Percentiles rank a stretch among this genome's conserved stretches.
phyloP scores from a whole-genome alignment of 2,329 filamentous ascomycete species.

The Microcyclosporella mali region DNA sequence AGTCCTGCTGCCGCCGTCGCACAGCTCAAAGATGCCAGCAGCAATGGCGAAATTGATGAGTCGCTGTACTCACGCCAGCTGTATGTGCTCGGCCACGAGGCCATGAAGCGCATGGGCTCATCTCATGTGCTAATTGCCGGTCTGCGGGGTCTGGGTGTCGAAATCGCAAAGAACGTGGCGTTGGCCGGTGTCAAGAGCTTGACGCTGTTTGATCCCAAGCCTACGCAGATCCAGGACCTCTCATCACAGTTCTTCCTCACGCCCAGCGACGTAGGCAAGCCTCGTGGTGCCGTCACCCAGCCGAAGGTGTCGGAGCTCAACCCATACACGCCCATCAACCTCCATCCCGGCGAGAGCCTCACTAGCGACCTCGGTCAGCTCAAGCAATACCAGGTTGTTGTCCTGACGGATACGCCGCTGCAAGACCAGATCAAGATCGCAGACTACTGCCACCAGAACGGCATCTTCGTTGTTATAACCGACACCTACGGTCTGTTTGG shows the following conservation, averaged over 20 bases:
- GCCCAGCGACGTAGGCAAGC: conserved; percentile 81
- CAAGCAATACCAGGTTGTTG: conserved; percentile 86
- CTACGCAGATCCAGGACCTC: conserved; percentile 77
- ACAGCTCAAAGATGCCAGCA: conserved; percentile 48
- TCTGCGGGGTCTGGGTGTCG: conserved; percentile 87
- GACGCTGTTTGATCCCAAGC: conserved; percentile 83
- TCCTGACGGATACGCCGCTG: conserved; percentile 77
- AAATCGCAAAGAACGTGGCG: conserved; percentile 98
- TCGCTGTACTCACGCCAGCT: conserved; percentile 63
- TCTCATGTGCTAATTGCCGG: conserved; percentile 92
- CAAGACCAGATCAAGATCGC: conserved; percentile 76
- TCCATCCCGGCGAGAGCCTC: conserved; percentile 61
- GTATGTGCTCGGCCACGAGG: conserved; percentile 67
- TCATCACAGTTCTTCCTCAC: conserved; percentile 97
- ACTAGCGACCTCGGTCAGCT: conserved; percentile 71
- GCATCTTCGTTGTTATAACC: conserved; percentile 80
- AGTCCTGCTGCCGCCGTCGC: conserved; percentile 52
- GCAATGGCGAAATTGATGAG: conserved; percentile 59
- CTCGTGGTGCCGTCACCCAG: conserved; percentile 76
- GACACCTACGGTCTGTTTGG: conserved; percentile 94
- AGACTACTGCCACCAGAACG: conserved; percentile 90
- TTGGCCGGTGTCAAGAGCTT: conserved; percentile 97
- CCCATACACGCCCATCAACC: conserved; percentile 83
- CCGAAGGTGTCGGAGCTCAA: conserved; percentile 92
- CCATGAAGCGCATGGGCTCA: conserved; percentile 98